Evolutionary conservation across 345 rosid species (phyloP).

Genomic region (Toxicodendron radicans): DNA sequence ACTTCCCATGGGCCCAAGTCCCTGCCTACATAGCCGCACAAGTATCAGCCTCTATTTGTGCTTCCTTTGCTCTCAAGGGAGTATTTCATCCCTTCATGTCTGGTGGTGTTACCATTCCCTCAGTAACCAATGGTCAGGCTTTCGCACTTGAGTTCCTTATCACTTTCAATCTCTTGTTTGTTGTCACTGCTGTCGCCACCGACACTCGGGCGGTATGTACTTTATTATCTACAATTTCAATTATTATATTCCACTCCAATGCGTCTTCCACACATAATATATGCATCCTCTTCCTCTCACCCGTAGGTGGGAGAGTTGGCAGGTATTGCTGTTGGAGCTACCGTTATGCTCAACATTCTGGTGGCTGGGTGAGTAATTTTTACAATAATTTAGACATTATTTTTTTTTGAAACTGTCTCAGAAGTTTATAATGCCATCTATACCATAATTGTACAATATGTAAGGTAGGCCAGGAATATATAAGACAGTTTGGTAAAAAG

Average conservation of each 20-base stretch:
- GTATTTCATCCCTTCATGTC: conserved; percentile 84
- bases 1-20: conserved; percentile 92
- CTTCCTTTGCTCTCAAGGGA: conserved; percentile 89
- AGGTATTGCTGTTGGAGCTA: conserved; percentile 96
- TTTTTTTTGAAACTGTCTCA: no score
- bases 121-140: conserved; percentile 75
- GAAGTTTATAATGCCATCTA: background rate
- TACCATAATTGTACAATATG: background rate
- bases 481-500: background rate
- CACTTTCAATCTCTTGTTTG: conserved; percentile 86
- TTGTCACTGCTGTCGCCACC: conserved; percentile 93
- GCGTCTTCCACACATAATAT: background rate
- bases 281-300: background rate
- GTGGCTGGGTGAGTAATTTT: conserved; percentile 64
- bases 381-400: no score
- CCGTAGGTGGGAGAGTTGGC: conserved; percentile 95
- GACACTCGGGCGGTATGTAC: conserved; percentile 89
- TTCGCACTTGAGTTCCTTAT: conserved; percentile 93
- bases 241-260: background rate
- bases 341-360: conserved; percentile 93
- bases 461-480: background rate
- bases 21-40: conserved; percentile 91
- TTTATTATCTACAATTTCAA: background rate
- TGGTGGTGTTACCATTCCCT: conserved; percentile 96
- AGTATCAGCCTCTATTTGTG: conserved; percentile 87